Evolutionary conservation across 306 rosid genomes (phyloP).

Genomic region (Prinsepia uniflora): DNA sequence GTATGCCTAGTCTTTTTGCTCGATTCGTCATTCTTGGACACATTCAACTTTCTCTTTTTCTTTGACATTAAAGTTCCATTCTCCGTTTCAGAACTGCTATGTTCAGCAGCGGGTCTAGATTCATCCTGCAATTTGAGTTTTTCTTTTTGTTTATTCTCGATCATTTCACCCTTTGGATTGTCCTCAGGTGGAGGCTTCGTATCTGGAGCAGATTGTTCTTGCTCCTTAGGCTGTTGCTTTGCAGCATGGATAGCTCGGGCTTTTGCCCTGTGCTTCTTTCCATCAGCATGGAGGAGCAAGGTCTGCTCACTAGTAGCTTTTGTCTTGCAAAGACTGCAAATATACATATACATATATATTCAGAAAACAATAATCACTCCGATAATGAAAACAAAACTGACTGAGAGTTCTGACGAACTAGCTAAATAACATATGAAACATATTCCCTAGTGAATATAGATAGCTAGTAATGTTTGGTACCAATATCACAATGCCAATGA

Average conservation of each 20-base stretch:
- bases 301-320: conserved; percentile 84
- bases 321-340: conserved; percentile 78
- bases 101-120: conserved; percentile 18
- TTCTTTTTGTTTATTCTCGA: conserved; percentile 29
- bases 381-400: neutral
- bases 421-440: neutral
- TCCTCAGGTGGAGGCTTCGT: conserved; percentile 33
- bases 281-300: conserved; percentile 89
- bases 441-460: neutral
- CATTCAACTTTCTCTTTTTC: conserved; percentile 66
- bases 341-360: conserved; percentile 24
- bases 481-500: conserved; percentile 2
- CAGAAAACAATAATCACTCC: conserved; percentile 11
- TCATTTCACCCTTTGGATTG: conserved; percentile 26
- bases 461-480: neutral
- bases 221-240: conserved; percentile 42
- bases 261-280: conserved; percentile 91
- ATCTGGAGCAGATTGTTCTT: conserved; percentile 40
- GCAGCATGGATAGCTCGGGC: conserved; percentile 71
- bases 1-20: conserved; percentile 49
- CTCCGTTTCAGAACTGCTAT: conserved; percentile 29
- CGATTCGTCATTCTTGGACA: conserved; percentile 36
- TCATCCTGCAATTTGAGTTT: conserved; percentile 34
- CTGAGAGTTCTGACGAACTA: neutral
- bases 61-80: conserved; percentile 36